Base-by-base conservation (phyloP, 1,139 yeast genomes). In the Pichia kudriavzevii region DNA sequence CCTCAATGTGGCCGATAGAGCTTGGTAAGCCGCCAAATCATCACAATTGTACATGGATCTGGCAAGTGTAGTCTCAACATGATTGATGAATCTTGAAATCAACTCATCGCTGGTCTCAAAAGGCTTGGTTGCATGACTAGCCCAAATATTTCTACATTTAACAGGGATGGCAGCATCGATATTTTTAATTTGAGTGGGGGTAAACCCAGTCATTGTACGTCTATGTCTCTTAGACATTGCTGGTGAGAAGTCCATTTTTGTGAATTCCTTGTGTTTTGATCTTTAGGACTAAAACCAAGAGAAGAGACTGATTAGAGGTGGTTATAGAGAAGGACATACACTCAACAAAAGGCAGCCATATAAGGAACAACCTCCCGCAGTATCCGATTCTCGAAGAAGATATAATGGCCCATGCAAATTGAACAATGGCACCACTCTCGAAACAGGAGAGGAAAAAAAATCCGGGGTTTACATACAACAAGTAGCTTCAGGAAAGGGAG, bases 41-140 rank as follows among this genome's bases (percentile, higher is more conserved):
- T 87, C 96, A 63, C 95, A 85, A 56, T 88, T 87, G 69, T 82
- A 84, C 67, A 87, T 65, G 28, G 91, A 84, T 52, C 96, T 72
- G 17, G 94, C 96, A 54, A 88, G 66, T 1, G 91, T 75, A 30
- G 94, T 81, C 61, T 87, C 96, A 31, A 87, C 95, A 57, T 87
- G 94, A 47, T 75, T 72, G 36, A 87, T 82, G 55, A 88, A 83
- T 42, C 71, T 70, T 32, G 64, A 56, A 56, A 85, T 84, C 53
- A 87, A 82, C 25, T 66, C 73, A n/a, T 71, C 79, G 34, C 64
- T 63, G 31, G 67, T 58, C 32, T 63, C 55, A 45, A 79, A 72
- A 45, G 73, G 72, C 39, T 61, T 59, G 11, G 67, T 67, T 17
- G 71, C 66, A 55, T 73, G 78, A 56, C 76, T 78, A 49, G 70